A percentile compares a stretch with the other conserved stretches of the same genome.
Evolutionary conservation across 441 rosid species (phyloP).

Genomic region (Daphne laureola): DNA sequence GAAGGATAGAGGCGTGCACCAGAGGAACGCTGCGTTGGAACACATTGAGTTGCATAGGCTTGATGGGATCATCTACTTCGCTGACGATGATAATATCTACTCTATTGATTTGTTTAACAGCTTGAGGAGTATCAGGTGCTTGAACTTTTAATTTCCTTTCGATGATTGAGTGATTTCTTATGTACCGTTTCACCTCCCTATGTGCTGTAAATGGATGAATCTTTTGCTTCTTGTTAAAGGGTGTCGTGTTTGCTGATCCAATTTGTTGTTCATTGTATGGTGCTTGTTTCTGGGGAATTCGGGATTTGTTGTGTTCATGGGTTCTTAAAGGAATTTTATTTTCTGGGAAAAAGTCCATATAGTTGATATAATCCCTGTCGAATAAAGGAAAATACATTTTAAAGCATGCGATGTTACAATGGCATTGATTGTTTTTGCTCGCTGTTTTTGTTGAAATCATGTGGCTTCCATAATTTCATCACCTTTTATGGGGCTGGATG

Average conservation of each 20-base stretch:
- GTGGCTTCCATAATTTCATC: no score
- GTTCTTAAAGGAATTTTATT: no score
- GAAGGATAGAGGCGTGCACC: constrained; percentile 84
- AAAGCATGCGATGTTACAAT: no score
- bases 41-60: constrained; percentile 76
- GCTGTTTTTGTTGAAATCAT: no score
- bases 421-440: no score
- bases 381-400: no score
- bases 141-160: background rate
- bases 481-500: no score
- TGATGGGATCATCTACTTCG: constrained; percentile 87
- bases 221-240: no score
- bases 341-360: no score
- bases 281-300: no score
- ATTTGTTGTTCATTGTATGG: background rate
- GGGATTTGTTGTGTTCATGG: background rate
- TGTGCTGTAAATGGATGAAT: background rate
- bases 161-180: background rate
- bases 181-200: background rate
- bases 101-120: constrained; percentile 67
- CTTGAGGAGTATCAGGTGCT: constrained; percentile 64
- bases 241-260: constrained; percentile 2
- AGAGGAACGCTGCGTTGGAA: constrained; percentile 77
- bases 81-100: constrained; percentile 87
- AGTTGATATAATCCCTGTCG: no score